Base-by-base conservation (phyloP, 495 filamentous ascomycete genomes). In the Penicillium roqueforti region DNA sequence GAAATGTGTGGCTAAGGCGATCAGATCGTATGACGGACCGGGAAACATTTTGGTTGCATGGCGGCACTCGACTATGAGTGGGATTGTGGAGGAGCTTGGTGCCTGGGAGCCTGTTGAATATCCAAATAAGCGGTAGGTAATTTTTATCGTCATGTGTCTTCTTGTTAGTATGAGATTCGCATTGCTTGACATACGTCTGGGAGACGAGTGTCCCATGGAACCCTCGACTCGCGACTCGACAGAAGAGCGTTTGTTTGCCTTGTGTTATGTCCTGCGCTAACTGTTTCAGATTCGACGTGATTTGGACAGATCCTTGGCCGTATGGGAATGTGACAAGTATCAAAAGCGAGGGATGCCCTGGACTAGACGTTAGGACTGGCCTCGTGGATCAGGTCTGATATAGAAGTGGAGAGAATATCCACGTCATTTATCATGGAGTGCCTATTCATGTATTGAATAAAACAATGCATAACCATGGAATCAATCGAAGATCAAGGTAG, bases 291-390 rank as follows among this genome's bases (percentile, higher is more conserved):
- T 79, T 67, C 42, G 70, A 80, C 45, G 36, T 80, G 16, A 76
- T 80, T 45, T 80, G 77, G 77, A 79, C 73, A 0, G 67, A 74
- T 50, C 73, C 71, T 0, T 68, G 54, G 16, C 67, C 71, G 6
- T 79, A 75, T 57, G 53, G 57, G 23, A 61, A 66, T 11, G 63
- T 80, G 36, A 76, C 72, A 0, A 45, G 57, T 13, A 51, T 67
- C 13, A 59, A 56, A 14, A 71, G 67, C 10, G 76, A 80, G 59
- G 52, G 62, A 7, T 80, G 77, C 53, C 68, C 75, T 28, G 73
- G 67, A 0, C 51, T 81, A 39, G 77, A 80, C 57, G 16, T 46
- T 1, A 23, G 32, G 6, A 20, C 43, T 18, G 47, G 29, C 4
- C 48, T 69, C 32, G 50, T 56, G n/a, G 49, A 53, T 3, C 64